Evolutionary conservation across 805 yeast species (phyloP), one percentile per base, ranked within the genome.

Genomic region (Starmerella lactis-condensi): DNA sequence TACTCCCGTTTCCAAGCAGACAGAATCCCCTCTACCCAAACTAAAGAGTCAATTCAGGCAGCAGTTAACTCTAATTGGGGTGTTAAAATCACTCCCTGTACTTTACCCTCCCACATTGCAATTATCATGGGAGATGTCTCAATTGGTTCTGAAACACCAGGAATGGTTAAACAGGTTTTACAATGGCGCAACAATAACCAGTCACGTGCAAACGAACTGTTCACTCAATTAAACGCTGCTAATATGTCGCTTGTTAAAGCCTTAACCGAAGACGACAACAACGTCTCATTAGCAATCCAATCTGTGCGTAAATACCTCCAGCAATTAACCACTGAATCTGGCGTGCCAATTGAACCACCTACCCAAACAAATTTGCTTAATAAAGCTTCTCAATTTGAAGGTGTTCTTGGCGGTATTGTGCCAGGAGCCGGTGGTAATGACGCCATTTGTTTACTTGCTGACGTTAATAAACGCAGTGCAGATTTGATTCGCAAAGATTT

Each of bases 371-470:
- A 42, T 2, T 58, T 89, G 5, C 55, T 89, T 6, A 69, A 85
- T 46, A 50, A 57, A 12, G 69, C 76, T 35, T 50, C 62, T 24
- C 27, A 34, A 6, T 47, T 78, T 14, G 58, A 58, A 0, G 98
- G 98, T 11, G 89, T 81, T 19, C 43, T 85, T 13, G 92, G 93
- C 0, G 95, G 93, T n/a, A 83, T 89, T 21, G 93, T 89, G 3
- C 98, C 98, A 0, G 98, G 98, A 2, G 98, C 98, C 1, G 98
- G 98, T 17, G 98, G 98, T 0, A 76, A 72, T 48, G 98, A 89
- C 57, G 98, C 98, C 1, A 67, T 89, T 13, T 67, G 91, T 34
- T 46, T 85, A 17, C 52, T 89, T 17, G 73, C 75, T 2, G 60
- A 65, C 2, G 68, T 64, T 17, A 46, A 52, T 1, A 50, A 65